A percentile compares a stretch with the other conserved stretches of the same genome.
Evolutionary conservation across 257 asterid genomes (phyloP).

Genomic region (Solanum sparsipilum): DNA sequence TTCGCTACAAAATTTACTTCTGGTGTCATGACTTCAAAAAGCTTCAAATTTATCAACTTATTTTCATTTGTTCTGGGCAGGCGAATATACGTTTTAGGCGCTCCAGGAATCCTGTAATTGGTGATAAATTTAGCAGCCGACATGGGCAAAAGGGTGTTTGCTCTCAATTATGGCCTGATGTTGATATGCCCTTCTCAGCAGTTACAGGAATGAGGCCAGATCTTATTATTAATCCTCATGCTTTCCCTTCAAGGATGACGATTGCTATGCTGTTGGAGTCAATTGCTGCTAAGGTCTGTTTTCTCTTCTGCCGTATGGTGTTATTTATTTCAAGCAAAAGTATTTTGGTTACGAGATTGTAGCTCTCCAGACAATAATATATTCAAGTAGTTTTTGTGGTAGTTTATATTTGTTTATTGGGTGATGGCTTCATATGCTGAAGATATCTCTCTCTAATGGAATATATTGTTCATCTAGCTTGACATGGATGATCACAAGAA

Average conservation of each 20-base stretch:
- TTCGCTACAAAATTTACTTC: neutral
- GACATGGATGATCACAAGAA: neutral
- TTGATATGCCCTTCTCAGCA: conserved; percentile 93
- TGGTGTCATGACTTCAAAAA: neutral
- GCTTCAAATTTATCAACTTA: neutral
- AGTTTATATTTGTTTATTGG: neutral
- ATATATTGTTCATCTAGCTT: neutral
- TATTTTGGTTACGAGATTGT: neutral
- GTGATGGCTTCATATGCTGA: neutral
- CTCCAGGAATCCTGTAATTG: conserved; percentile 83
- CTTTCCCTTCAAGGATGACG: conserved; percentile 97
- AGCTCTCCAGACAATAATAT: neutral
- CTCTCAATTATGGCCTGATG: conserved; percentile 92
- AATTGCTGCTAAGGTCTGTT: conserved; percentile 87
- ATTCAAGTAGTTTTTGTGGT: neutral
- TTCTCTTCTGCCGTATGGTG: neutral
- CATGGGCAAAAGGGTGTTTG: conserved; percentile 99
- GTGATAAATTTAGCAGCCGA: conserved; percentile 97
- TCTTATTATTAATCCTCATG: conserved; percentile 96
- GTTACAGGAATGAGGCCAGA: conserved; percentile 92
- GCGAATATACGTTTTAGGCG: conserved; percentile 79
- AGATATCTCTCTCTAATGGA: neutral
- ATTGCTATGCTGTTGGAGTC: conserved; percentile 98
- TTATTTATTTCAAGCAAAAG: neutral
- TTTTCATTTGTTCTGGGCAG: conserved; percentile 30